Conservation (phyloP, 768 basidiomycete genomes). For the Flagelloscypha sp. region DNA sequence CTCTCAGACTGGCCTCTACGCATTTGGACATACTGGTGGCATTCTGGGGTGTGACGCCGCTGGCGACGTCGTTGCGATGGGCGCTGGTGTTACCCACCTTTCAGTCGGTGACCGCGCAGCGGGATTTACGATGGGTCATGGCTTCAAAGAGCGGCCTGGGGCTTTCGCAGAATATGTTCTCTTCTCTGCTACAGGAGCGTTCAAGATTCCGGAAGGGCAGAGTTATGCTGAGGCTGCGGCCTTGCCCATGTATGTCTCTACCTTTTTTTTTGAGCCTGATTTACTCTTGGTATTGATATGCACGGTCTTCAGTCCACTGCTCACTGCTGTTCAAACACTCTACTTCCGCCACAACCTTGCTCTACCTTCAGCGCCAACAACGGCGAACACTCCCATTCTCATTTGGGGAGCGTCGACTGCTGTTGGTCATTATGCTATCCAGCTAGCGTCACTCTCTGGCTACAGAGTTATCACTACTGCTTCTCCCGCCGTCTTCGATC, state of each 20-base stretch:
- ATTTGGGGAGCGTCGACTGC: slow-evolving; percentile 4
- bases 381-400: neutral
- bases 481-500: slow-evolving; percentile 4
- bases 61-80: slow-evolving; percentile 9
- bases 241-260: slow-evolving; percentile 9
- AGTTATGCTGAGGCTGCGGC: slow-evolving; percentile 3
- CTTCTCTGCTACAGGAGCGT: slow-evolving; percentile 1
- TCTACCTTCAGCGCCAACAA: neutral
- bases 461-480: slow-evolving; percentile 5
- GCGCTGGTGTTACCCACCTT: slow-evolving; percentile 4
- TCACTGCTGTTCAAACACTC: slow-evolving; percentile 3
- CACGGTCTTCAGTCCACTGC: too few relatives aligned
- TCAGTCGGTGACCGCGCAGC: slow-evolving; percentile 8
- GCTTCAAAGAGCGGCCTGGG: neutral
- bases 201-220: slow-evolving; percentile 2
- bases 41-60: slow-evolving; percentile 6
- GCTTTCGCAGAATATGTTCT: slow-evolving; percentile 5
- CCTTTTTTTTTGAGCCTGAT: too few relatives aligned
- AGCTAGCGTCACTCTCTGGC: slow-evolving; percentile 6
- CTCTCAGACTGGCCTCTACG: too few relatives aligned
- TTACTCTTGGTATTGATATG: too few relatives aligned
- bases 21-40: neutral
- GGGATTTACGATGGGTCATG: slow-evolving; percentile 1
- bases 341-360: slow-evolving; percentile 1
- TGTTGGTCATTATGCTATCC: slow-evolving; percentile 5